Conservation (phyloP, 805 yeast species). For the Scheffersomyces spartinae region DNA sequence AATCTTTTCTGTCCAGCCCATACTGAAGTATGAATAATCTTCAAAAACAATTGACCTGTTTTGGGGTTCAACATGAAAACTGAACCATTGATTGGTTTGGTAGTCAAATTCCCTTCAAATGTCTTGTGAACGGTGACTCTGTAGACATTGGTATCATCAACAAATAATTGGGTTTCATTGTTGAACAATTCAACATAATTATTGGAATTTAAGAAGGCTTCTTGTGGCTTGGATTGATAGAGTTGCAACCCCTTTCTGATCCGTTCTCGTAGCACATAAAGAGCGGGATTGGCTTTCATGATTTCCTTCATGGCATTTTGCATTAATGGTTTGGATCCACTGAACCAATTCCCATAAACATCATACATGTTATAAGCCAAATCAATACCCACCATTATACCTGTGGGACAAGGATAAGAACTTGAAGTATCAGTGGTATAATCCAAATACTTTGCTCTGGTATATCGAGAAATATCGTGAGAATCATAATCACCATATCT, state of each 20-base stretch:
- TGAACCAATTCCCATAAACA: constrained; percentile 96
- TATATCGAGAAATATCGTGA: constrained; percentile 89
- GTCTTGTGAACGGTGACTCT: constrained; percentile 88
- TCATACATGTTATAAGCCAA: constrained; percentile 93
- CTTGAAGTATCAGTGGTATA: constrained; percentile 82
- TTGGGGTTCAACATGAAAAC: constrained; percentile 82
- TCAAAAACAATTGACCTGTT: constrained; percentile 81
- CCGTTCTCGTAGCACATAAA: constrained; percentile 85
- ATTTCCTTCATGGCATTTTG: constrained; percentile 89
- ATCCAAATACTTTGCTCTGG: constrained; percentile 85
- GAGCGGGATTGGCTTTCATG: constrained; percentile 90
- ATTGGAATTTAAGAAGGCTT: constrained; percentile 77
- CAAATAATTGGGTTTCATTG: constrained; percentile 70
- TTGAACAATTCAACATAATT: constrained; percentile 87
- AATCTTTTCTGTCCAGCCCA: constrained; percentile 96
- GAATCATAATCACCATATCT: constrained; percentile 97
- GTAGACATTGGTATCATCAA: constrained; percentile 92
- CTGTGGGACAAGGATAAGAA: constrained; percentile 87
- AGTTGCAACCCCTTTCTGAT: constrained; percentile 88
- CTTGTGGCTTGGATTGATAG: constrained; percentile 89
- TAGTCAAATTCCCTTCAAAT: constrained; percentile 83
- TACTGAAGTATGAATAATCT: constrained; percentile 84
- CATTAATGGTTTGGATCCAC: constrained; percentile 81
- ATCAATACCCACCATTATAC: constrained; percentile 83
- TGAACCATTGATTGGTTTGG: constrained; percentile 90